phyloP scores from a whole-genome alignment of 78 protist genomes.

The Cavenderia fasciculata region DNA sequence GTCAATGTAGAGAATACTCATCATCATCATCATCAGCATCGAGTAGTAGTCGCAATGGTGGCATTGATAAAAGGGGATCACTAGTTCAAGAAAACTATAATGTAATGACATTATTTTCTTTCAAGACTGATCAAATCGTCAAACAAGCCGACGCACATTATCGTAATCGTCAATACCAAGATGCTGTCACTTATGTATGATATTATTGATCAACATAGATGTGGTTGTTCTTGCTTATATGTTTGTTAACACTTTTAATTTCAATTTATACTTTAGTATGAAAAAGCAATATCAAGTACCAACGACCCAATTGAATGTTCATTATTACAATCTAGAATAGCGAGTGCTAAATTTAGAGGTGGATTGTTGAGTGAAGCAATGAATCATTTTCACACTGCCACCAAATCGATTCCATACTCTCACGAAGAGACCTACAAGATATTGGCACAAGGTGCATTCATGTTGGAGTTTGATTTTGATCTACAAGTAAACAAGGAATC shows the following conservation, averaged over 20 bases:
- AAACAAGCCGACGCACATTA: background rate
- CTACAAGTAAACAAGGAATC: background rate
- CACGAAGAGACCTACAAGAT: constrained; percentile 18
- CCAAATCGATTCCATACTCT: background rate
- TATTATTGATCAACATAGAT: background rate
- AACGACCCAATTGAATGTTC: constrained; percentile 27
- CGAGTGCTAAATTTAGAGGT: background rate
- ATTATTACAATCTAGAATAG: constrained; percentile 19
- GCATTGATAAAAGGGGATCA: too few species aligned
- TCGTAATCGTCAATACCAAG: background rate
- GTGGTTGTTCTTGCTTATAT: too few species aligned
- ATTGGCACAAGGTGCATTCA: background rate
- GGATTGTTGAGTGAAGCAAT: constrained; percentile 22
- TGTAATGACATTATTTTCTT: too few species aligned
- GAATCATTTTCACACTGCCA: too few species aligned
- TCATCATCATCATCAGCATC: too few species aligned
- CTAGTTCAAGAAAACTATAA: too few species aligned
- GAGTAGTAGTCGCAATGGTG: too few species aligned
- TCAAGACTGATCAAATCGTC: background rate
- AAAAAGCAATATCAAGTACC: constrained; percentile 4
- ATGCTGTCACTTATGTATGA: background rate
- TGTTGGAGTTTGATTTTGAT: constrained; percentile 27
- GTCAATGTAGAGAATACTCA: too few species aligned
- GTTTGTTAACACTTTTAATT: background rate
- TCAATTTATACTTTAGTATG: background rate